Conservation (phyloP, 2,329 filamentous ascomycete genomes). For the Microcera coccophila region DNA sequence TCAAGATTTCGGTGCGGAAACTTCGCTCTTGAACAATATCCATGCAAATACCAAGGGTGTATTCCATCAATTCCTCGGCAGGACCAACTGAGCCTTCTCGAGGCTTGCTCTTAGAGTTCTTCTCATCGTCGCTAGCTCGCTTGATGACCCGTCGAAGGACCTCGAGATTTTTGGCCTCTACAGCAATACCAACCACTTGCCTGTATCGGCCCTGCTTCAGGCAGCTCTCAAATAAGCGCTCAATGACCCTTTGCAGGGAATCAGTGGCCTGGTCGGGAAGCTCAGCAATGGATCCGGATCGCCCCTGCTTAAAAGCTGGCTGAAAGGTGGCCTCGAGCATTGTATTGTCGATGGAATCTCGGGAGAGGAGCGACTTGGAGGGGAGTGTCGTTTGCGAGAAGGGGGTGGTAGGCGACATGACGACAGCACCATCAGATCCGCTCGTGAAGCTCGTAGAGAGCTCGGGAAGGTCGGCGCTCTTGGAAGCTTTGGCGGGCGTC, state of each 20-base stretch:
- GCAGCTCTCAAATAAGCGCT: conserved; percentile 87
- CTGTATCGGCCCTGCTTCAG: conserved; percentile 82
- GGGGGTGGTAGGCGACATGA: conserved; percentile 86
- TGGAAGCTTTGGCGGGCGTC: conserved; percentile 40
- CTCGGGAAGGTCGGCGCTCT: conserved; percentile 55
- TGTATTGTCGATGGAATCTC: conserved; percentile 64
- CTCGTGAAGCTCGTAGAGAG: conserved; percentile 76
- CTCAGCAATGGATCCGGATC: conserved; percentile 60
- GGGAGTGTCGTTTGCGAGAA: conserved; percentile 92
- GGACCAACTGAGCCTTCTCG: conserved; percentile 51
- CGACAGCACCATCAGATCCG: conserved; percentile 63
- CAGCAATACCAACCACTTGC: conserved; percentile 93
- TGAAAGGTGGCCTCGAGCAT: conserved; percentile 58
- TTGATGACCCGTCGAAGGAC: conserved; percentile 84
- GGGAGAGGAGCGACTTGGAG: conserved; percentile 91
- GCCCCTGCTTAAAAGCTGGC: conserved; percentile 49
- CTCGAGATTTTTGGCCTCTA: conserved; percentile 89
- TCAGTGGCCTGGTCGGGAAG: conserved; percentile 67
- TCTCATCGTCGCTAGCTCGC: conserved; percentile 82
- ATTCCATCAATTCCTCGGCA: conserved; percentile 94
- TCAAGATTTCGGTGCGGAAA: conserved; percentile 78
- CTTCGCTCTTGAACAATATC: conserved; percentile 92
- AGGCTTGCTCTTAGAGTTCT: conserved; percentile 57
- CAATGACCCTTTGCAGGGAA: conserved; percentile 76
- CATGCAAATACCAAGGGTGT: conserved; percentile 94